Percentiles rank a stretch among this genome's conserved stretches.
Conservation (phyloP, 108 stramenopile species). For the Pelagomonas calceolata region DNA sequence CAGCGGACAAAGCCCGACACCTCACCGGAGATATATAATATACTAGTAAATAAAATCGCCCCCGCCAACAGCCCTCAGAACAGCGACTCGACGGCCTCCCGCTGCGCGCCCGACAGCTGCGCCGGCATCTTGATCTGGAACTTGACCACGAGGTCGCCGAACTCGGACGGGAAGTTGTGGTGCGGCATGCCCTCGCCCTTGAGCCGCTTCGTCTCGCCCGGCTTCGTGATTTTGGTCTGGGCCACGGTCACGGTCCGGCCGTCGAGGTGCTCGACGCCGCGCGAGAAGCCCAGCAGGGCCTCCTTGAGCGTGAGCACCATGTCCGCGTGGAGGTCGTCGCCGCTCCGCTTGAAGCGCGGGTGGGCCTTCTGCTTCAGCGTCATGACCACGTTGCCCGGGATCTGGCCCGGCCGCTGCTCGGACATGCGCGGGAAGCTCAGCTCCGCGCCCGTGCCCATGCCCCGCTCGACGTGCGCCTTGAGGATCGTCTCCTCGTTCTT, state of each 20-base stretch:
- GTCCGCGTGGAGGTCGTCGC: conserved; percentile 37
- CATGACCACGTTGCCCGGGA: conserved; percentile 40
- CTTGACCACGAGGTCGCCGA: conserved; percentile 24
- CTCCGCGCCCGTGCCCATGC: conserved; percentile 15
- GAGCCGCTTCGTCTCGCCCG: conserved; percentile 22
- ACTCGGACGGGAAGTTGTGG: conserved; percentile 15
- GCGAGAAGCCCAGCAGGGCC: conserved; percentile 42
- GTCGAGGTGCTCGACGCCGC: conserved; percentile 37
- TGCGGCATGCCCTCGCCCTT: conserved; percentile 46
- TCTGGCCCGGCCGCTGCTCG: conserved; percentile 21
- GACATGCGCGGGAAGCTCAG: conserved; percentile 15
- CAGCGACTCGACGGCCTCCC: no score
- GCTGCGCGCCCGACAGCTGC: conserved; percentile 12
- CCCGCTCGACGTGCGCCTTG: conserved; percentile 18
- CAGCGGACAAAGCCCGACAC: no score
- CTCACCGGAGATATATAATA: no score
- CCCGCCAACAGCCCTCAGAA: no score
- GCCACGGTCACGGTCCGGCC: conserved; percentile 31
- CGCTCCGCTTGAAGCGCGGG: conserved; percentile 27
- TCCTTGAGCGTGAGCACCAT: conserved; percentile 42
- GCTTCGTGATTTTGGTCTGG: conserved; percentile 25
- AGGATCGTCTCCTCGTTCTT: conserved; percentile 19
- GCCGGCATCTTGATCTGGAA: conserved; percentile 26
- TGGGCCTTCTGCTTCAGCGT: conserved; percentile 33
- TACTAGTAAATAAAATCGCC: no score